phyloP scores from a whole-genome alignment of 352 stramenopile species.

The Pythium biforme region DNA sequence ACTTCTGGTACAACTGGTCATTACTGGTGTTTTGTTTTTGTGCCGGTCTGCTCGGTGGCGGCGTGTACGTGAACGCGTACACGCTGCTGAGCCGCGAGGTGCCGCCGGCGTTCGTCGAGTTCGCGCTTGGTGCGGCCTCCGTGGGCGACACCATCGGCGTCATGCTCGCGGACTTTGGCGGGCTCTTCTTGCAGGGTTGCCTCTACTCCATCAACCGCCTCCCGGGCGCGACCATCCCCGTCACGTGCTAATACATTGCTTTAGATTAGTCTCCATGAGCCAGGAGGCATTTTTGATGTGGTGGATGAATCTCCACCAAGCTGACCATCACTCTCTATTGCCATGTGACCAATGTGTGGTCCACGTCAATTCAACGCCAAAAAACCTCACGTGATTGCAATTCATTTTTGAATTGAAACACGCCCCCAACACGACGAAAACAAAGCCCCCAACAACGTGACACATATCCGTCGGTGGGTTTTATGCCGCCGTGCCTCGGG shows the following conservation, averaged over 20 bases:
- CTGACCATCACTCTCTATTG: constrained; percentile 14
- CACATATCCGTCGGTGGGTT: constrained; percentile 16
- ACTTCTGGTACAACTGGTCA: constrained; percentile 87
- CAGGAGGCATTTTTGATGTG: neutral
- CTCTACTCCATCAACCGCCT: constrained; percentile 87
- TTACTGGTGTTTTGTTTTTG: constrained; percentile 83
- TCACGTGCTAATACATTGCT: constrained; percentile 41
- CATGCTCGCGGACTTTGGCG: constrained; percentile 85
- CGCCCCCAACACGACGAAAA: too few species aligned
- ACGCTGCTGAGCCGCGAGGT: constrained; percentile 87
- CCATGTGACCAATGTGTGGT: constrained; percentile 19
- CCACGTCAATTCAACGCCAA: constrained; percentile 5
- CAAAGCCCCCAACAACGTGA: neutral
- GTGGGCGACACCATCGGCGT: constrained; percentile 89
- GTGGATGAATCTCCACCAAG: neutral
- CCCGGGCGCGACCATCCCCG: constrained; percentile 53
- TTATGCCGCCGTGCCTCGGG: constrained; percentile 18
- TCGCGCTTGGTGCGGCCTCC: constrained; percentile 87
- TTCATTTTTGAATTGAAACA: constrained; percentile 31
- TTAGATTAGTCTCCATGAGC: neutral
- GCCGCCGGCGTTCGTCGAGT: constrained; percentile 64
- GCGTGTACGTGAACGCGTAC: constrained; percentile 92
- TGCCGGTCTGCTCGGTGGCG: constrained; percentile 86
- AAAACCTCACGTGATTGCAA: constrained; percentile 20
- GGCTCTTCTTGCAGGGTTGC: constrained; percentile 90